These are phyloP conservation scores for Pouteria glomerata DNA, from an alignment of 148 eudicot genomes.

Conservation along the genomic window DNA sequence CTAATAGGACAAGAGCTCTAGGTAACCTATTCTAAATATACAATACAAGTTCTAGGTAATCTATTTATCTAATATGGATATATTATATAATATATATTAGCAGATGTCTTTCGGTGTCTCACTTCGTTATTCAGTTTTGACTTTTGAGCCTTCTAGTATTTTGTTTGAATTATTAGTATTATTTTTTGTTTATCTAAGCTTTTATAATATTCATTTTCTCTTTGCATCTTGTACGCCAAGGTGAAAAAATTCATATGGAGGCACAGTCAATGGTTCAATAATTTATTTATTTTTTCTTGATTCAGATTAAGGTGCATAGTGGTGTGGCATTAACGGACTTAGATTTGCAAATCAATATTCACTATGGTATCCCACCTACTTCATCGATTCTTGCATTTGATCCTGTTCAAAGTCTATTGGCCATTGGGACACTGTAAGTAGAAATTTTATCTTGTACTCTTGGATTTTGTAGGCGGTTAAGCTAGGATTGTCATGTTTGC, in stretches of 20 bases:
- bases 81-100: no score
- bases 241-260: background rate
- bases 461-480: background rate
- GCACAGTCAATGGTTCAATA: background rate
- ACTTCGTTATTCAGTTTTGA: background rate
- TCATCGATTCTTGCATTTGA: slow-evolving; percentile 71
- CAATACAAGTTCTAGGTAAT: no score
- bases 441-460: background rate
- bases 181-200: background rate
- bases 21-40: no score
- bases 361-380: slow-evolving; percentile 66
- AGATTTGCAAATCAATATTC: slow-evolving; percentile 36
- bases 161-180: background rate
- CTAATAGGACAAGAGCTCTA: no score
- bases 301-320: slow-evolving; percentile 29
- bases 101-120: no score
- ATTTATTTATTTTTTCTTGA: background rate
- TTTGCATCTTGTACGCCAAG: background rate
- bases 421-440: slow-evolving; percentile 77
- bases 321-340: slow-evolving; percentile 30
- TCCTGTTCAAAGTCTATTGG: slow-evolving; percentile 66
- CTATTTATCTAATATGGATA: no score
- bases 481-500: background rate
- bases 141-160: background rate
- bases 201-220: background rate